Base-by-base conservation (phyloP, 179 eudicot species). In the Vitellaria paradoxa region DNA sequence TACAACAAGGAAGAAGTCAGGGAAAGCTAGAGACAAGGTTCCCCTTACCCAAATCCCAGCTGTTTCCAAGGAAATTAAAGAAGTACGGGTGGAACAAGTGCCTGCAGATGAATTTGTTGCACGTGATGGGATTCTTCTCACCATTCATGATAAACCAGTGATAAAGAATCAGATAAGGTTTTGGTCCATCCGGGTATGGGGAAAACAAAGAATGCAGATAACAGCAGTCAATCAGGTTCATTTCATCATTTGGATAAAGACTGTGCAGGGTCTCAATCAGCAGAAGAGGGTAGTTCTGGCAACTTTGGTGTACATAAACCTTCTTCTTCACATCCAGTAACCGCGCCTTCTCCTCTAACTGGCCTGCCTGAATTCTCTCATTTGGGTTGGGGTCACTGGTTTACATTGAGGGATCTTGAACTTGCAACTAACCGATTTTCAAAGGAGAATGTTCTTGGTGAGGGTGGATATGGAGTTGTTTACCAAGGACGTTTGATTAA, bases 321-420 rank as follows among this genome's bases (percentile, higher is more conserved):
- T 1, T 84, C 92, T 37, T 86, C 91, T 55, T 89, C 93, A 23
- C 84, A 94, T 83, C 93, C 91, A 67, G 78, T 92, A 70, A 86
- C 91, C n/a, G 93, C 97, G 66, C 93, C 98, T 78, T 94, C 98
- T 64, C 98, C 98, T 50, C 85, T 94, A 13, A 66, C 83, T 59
- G 98, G 98, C 23, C 81, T 94, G 81, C 97, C 97, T 67, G 98
- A 94, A 61, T 87, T 90, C 79, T 94, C 98, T 49, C 95, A 94
- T 70, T 77, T 94, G 83, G 98, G 98, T 68, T 94, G 98, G 98
- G 98, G 98, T 65, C 98, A 92, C 74, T 94, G 98, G 97, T 94
- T 94, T 70, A 92, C 98, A 0, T 81, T 94, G 66, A 86, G 98
- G 77, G 98, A 94, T 82, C 91, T 94, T 65, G 97, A 94, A 83